Evolutionary conservation across 805 yeast genomes (phyloP), one percentile per base, ranked within the genome.

Genomic region (Schwanniomyces polymorphus): DNA sequence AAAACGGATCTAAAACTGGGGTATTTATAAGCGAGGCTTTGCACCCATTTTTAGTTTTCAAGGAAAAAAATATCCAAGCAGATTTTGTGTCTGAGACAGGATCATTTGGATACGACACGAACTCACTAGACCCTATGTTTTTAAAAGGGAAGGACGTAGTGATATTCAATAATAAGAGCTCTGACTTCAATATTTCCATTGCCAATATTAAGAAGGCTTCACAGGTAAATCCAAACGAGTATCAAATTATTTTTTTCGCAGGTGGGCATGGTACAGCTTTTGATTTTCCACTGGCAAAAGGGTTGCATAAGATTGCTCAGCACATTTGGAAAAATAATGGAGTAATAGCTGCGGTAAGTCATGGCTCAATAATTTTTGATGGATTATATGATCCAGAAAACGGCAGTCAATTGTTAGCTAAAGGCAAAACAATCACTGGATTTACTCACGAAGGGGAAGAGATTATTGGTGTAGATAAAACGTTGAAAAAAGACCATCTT

Each of bases 181-280:
- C 75, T 16, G 70, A 61, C 2, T 70, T 77, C 58, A 64, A 63
- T 55, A 51, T 61, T 42, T 70, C 65, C 12, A 50, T 79, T 29
- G 57, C 60, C 37, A 54, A 60, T 17, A 57, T 74, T 54, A 75
- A 75, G 64, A 72, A 68, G 49, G 74, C 82, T 9, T 50, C 71
- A 12, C 80, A 75, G 18, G 60, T 80, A 35, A 57, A 76, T 45
- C 59, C 82, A 9, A 55, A 59, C 18, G 79, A 78, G 34, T 82
- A 70, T 61, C 69, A 70, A 37, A 68, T 80, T 49, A 73, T 81
- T 57, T 80, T 65, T 53, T 84, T 82, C 34, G 74, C 85, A 40
- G 86, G 80, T 43, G 87, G 87, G 31, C 87, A 83, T 55, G 86
- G 78, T 27, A 67, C 83, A 27, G 53, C 75, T 34, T 77, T 71